Conservation (phyloP, 306 rosid genomes). For the Vachellia pachyceras region DNA sequence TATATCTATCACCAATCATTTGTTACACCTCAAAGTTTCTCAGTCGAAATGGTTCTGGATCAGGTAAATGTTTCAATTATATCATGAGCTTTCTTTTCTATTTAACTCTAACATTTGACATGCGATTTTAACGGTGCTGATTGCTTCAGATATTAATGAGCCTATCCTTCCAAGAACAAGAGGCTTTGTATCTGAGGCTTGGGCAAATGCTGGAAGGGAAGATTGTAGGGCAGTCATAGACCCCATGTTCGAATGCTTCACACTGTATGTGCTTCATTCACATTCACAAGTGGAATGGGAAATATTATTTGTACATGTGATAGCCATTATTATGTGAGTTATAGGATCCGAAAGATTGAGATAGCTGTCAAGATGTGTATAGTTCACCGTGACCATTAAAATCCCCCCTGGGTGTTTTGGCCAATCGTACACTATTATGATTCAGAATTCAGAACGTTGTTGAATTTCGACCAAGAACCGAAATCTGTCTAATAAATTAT, state of each 20-base stretch:
- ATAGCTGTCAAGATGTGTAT: conserved; percentile 53
- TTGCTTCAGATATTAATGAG: conserved; percentile 76
- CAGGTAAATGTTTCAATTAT: conserved; percentile 61
- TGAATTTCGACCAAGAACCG: neutral
- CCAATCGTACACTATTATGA: neutral
- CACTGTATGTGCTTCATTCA: neutral
- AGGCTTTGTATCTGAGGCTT: conserved; percentile 69
- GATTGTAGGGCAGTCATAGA: conserved; percentile 50
- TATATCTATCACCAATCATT: conserved; percentile 96
- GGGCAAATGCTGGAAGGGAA: conserved; percentile 76
- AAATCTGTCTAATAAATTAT: neutral
- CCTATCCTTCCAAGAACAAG: conserved; percentile 84
- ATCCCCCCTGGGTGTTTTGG: conserved; percentile 1
- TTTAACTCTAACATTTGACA: conserved; percentile 18
- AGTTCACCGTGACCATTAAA: conserved; percentile 44
- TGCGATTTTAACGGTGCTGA: conserved; percentile 25
- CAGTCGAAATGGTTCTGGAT: conserved; percentile 83
- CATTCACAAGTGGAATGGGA: conserved; percentile 24
- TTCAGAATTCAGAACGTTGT: neutral
- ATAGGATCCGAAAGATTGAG: conserved; percentile 39
- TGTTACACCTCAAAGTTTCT: conserved; percentile 70
- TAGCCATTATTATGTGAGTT: conserved; percentile 45
- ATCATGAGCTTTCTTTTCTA: neutral
- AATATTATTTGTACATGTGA: conserved; percentile 47
- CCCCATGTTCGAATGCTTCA: conserved; percentile 40